These are phyloP conservation scores for Cyanidiococcus yangmingshanensis DNA, from an alignment of 23 red algal species.

Conservation along the genomic window DNA sequence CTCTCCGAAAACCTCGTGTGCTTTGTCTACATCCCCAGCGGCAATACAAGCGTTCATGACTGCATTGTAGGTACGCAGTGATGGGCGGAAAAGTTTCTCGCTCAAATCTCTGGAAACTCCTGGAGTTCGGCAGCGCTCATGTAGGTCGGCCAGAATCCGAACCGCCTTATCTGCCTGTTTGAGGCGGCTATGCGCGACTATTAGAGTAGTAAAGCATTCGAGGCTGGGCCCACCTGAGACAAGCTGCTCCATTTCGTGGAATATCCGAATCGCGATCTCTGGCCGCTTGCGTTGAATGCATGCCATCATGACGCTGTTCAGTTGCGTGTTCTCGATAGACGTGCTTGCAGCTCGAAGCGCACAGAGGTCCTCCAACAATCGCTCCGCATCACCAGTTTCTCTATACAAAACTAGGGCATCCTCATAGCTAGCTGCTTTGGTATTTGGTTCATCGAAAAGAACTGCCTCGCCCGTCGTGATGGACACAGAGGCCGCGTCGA, in stretches of 20 bases:
- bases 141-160: neutral
- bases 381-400: neutral
- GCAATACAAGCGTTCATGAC: neutral
- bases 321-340: neutral
- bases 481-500: no score
- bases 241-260: neutral
- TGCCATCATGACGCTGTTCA: conserved; percentile 1
- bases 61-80: conserved; percentile 7
- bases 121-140: neutral
- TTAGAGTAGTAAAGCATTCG: conserved; percentile 4
- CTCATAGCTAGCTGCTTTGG: neutral
- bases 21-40: neutral
- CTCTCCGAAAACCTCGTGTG: neutral
- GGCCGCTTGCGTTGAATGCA: neutral
- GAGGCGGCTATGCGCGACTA: neutral
- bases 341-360: neutral
- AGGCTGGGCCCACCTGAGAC: neutral
- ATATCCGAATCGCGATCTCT: neutral
- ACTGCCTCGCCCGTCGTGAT: no score
- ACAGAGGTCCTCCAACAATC: neutral
- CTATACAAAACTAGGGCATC: neutral
- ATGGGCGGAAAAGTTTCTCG: neutral
- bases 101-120: neutral
- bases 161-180: neutral
- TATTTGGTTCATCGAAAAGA: neutral